Evolutionary conservation across 805 yeast species (phyloP).

Genomic region (Lipomyces kockii): DNA sequence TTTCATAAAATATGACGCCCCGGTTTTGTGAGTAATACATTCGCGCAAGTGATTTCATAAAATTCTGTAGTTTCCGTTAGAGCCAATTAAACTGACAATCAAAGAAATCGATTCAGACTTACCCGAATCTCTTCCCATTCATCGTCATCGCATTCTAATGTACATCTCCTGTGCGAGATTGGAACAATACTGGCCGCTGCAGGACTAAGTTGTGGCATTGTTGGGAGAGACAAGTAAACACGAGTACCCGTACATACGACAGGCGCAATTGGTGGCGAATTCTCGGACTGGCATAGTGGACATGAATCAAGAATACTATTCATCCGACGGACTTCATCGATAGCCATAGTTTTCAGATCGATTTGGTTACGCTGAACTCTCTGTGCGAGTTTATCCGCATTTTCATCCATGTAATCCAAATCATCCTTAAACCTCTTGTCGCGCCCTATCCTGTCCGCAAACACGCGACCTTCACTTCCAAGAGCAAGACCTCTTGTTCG

Average conservation of each 20-base stretch:
- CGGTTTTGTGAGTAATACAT: conserved; percentile 49
- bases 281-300: conserved; percentile 46
- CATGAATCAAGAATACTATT: conserved; percentile 47
- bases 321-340: conserved; percentile 41
- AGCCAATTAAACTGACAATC: neutral
- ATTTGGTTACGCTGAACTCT: conserved; percentile 43
- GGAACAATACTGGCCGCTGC: conserved; percentile 52
- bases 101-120: neutral
- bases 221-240: conserved; percentile 49
- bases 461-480: conserved; percentile 41
- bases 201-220: conserved; percentile 49
- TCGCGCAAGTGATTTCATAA: conserved; percentile 50
- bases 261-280: conserved; percentile 41
- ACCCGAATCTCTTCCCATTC: conserved; percentile 52
- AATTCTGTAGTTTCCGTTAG: conserved; percentile 36
- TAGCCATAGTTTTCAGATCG: conserved; percentile 43
- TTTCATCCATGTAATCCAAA: conserved; percentile 52
- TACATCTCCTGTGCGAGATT: conserved; percentile 48
- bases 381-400: conserved; percentile 48
- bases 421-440: conserved; percentile 50
- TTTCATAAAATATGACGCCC: conserved; percentile 55
- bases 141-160: conserved; percentile 50
- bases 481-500: conserved; percentile 30
- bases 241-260: conserved; percentile 48
- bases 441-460: conserved; percentile 47